Evolutionary conservation across 1,139 yeast genomes (phyloP).

Genomic region (Wickerhamomyces sp.): DNA sequence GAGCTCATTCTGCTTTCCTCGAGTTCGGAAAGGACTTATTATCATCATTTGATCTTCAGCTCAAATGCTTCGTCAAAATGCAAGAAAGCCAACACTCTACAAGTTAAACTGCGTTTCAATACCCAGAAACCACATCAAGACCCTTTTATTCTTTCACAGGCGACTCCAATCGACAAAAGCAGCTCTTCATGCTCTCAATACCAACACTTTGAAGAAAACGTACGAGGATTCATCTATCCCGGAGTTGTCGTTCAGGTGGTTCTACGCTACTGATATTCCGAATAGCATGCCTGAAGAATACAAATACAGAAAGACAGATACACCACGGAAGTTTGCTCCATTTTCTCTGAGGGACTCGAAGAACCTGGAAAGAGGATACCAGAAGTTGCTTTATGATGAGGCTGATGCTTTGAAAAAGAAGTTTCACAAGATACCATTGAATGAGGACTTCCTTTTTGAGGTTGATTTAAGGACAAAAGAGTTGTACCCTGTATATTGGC

Average conservation of each 20-base stretch:
- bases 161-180: constrained; percentile 1
- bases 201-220: neutral
- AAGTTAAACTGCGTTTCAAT: neutral
- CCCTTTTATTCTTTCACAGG: neutral
- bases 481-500: constrained; percentile 78
- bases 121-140: neutral
- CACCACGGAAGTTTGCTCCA: constrained; percentile 62
- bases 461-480: constrained; percentile 55
- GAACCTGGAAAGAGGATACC: constrained; percentile 50
- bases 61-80: neutral
- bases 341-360: constrained; percentile 62
- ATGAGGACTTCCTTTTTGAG: constrained; percentile 74
- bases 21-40: neutral
- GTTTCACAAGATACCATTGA: constrained; percentile 45
- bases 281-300: constrained; percentile 58
- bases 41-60: neutral
- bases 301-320: constrained; percentile 39
- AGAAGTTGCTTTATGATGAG: constrained; percentile 8
- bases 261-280: constrained; percentile 79
- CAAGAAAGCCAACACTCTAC: neutral
- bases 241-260: constrained; percentile 43
- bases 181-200: neutral
- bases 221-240: constrained; percentile 10
- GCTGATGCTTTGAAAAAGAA: constrained; percentile 6
- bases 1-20: too few relatives aligned